Percentiles rank a stretch among this genome's conserved stretches.
Conservation (phyloP, 2,329 filamentous ascomycete genomes). For the Cladosporium sp. region DNA sequence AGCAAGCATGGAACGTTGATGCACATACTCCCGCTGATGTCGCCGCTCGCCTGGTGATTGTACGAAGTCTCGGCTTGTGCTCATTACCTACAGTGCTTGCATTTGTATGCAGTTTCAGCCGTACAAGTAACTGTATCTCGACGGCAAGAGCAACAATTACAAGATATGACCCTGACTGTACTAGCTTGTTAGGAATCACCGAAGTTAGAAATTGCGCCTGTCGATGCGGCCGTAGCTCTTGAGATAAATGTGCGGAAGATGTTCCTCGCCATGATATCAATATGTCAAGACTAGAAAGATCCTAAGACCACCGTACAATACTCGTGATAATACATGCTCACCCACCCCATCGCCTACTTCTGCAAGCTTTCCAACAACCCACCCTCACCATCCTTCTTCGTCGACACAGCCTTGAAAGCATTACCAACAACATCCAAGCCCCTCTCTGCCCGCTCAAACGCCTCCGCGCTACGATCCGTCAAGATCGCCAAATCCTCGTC, state of each 20-base stretch:
- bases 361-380: conserved; percentile 52
- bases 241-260: too few relatives aligned
- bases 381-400: conserved; percentile 56
- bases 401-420: conserved; percentile 64
- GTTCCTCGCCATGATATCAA: too few relatives aligned
- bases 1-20: neutral
- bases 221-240: too few relatives aligned
- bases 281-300: neutral
- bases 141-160: neutral
- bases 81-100: neutral
- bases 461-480: conserved; percentile 71
- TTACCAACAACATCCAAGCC: conserved; percentile 71
- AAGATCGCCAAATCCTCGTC: conserved; percentile 75
- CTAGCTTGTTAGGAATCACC: neutral
- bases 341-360: conserved; percentile 28
- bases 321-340: neutral
- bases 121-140: neutral
- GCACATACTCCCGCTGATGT: neutral
- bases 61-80: neutral
- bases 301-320: neutral
- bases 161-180: neutral
- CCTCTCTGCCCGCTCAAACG: conserved; percentile 72
- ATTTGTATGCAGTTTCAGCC: neutral
- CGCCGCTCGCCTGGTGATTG: neutral
- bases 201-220: too few relatives aligned